phyloP scores from a whole-genome alignment of 106 monocot genomes.

The Allium sativum region DNA sequence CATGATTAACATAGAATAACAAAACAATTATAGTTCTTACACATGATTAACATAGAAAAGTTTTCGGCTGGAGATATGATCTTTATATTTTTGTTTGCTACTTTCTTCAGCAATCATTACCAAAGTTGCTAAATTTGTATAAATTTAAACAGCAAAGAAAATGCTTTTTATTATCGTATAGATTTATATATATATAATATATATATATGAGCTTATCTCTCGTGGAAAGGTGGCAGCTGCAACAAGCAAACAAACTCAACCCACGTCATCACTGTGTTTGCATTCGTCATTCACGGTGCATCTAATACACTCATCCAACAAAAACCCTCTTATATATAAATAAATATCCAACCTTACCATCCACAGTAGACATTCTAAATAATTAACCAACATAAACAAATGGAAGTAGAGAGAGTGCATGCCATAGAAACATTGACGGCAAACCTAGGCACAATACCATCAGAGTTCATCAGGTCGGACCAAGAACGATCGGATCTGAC shows the following conservation, averaged over 20 bases:
- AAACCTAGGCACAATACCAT: slow-evolving; percentile 26
- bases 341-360: neutral
- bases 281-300: neutral
- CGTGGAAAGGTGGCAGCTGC: neutral
- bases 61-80: no score
- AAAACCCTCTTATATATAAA: neutral
- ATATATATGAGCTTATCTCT: no score
- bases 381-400: neutral
- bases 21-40: no score
- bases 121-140: no score
- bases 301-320: neutral
- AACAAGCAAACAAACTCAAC: neutral
- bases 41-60: no score
- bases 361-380: neutral
- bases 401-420: slow-evolving; percentile 51
- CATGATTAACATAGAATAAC: no score
- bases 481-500: slow-evolving; percentile 52
- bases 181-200: no score
- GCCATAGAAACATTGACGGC: slow-evolving; percentile 20
- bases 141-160: no score
- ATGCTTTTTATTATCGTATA: no score
- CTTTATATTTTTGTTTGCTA: no score
- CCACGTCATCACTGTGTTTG: neutral
- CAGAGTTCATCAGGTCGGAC: slow-evolving; percentile 54
- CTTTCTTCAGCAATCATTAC: no score